phyloP scores from a whole-genome alignment of 169 alveolate species.

The Plasmodium malariae region DNA sequence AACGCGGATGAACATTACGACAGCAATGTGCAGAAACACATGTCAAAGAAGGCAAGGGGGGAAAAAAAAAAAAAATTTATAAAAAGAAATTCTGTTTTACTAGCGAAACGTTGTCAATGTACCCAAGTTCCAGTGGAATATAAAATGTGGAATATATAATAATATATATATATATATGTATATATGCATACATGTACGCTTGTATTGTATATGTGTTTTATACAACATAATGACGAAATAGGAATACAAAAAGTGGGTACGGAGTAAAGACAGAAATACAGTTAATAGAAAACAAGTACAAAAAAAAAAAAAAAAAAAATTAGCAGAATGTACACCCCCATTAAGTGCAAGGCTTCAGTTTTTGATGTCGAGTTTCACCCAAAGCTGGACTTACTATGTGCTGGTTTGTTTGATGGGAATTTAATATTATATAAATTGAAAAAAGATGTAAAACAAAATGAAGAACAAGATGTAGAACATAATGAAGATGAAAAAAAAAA shows the following conservation, averaged over 20 bases:
- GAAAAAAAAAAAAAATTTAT: no score
- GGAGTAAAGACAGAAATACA: background rate
- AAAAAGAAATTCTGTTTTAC: no score
- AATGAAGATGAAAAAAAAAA: no score
- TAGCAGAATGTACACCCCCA: conserved; percentile 21
- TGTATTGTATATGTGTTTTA: background rate
- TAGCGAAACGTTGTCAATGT: no score
- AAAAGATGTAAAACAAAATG: no score
- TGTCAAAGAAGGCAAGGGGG: no score
- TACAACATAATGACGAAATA: background rate
- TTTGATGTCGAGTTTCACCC: conserved; percentile 74
- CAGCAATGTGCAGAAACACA: no score
- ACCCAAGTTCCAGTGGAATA: no score
- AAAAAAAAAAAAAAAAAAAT: conserved; percentile 9
- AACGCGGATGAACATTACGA: no score
- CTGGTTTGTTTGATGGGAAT: conserved; percentile 57
- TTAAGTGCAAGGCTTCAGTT: conserved; percentile 23
- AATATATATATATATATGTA: conserved; percentile 4
- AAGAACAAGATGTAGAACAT: no score
- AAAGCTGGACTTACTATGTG: conserved; percentile 54
- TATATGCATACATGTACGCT: background rate
- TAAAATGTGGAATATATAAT: background rate
- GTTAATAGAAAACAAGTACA: background rate
- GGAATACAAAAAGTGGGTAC: background rate
- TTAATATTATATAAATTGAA: conserved; percentile 58